phyloP scores from a whole-genome alignment of 805 yeast genomes.

The Pichia californica region DNA sequence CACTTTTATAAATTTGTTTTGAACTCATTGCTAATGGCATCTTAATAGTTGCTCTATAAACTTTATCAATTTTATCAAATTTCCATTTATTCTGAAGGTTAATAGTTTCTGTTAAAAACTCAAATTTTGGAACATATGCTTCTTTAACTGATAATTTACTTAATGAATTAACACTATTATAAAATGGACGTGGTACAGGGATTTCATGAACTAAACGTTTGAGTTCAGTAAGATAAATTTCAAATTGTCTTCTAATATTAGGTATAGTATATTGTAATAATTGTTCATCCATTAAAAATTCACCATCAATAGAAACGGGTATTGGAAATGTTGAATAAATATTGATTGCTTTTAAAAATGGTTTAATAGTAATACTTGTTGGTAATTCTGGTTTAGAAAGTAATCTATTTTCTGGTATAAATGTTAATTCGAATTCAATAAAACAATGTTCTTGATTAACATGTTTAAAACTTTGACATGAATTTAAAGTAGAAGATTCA shows the following conservation, averaged over 20 bases:
- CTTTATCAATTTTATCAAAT: neutral
- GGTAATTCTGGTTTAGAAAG: constrained; percentile 5
- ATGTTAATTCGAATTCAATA: constrained; percentile 2
- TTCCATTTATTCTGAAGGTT: constrained; percentile 5
- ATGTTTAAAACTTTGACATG: neutral
- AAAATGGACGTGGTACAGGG: constrained; percentile 1
- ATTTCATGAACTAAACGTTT: neutral
- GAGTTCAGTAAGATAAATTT: neutral
- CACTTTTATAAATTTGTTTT: constrained; percentile 1
- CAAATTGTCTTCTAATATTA: constrained; percentile 1
- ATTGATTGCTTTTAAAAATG: neutral
- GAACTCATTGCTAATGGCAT: constrained; percentile 3
- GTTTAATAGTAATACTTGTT: neutral
- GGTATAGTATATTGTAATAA: constrained; percentile 6
- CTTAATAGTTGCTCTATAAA: neutral
- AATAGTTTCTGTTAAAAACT: constrained; percentile 2
- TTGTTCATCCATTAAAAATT: constrained; percentile 10
- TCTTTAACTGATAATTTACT: constrained; percentile 6
- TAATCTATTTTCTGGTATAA: neutral
- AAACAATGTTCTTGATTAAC: constrained; percentile 5
- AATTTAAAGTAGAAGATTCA: neutral
- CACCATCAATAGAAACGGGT: constrained; percentile 7
- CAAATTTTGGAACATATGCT: constrained; percentile 5
- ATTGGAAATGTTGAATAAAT: constrained; percentile 4
- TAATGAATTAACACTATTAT: constrained; percentile 2